phyloP scores from a whole-genome alignment of 2,329 filamentous ascomycete genomes.

The Triangularia verruculosa region DNA sequence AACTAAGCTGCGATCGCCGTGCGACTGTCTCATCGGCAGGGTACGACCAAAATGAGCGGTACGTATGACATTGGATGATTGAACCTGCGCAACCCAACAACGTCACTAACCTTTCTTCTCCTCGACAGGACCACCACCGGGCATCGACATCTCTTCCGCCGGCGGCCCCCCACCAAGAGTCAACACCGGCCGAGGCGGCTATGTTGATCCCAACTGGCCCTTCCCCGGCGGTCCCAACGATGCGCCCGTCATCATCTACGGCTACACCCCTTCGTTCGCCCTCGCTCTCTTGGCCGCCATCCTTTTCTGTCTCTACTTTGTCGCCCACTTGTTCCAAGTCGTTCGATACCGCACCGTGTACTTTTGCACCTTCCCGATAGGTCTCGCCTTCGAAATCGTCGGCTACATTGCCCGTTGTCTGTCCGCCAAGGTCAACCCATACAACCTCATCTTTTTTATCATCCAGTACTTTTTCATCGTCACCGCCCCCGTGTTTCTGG shows the following conservation, averaged over 20 bases:
- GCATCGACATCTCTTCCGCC: background rate
- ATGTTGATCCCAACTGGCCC: constrained; percentile 51
- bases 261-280: constrained; percentile 47
- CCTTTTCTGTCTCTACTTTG: constrained; percentile 42
- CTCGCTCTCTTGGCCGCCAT: constrained; percentile 42
- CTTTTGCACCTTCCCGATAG: constrained; percentile 45
- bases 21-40: background rate
- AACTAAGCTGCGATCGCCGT: background rate
- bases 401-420: constrained; percentile 49
- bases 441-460: constrained; percentile 54
- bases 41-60: background rate
- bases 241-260: constrained; percentile 49
- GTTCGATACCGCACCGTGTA: constrained; percentile 43
- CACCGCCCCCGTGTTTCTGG: constrained; percentile 56
- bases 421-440: constrained; percentile 49
- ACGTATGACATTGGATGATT: background rate
- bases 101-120: background rate
- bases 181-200: constrained; percentile 29
- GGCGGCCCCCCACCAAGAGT: constrained; percentile 3
- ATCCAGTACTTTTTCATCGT: constrained; percentile 62
- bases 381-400: constrained; percentile 46
- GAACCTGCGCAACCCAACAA: background rate
- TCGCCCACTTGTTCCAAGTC: constrained; percentile 38
- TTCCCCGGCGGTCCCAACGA: constrained; percentile 46
- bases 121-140: background rate